A percentile compares a stretch with the other conserved stretches of the same genome.
Evolutionary conservation across 1,139 yeast genomes (phyloP).

Genomic region (Zygoascus sp.): DNA sequence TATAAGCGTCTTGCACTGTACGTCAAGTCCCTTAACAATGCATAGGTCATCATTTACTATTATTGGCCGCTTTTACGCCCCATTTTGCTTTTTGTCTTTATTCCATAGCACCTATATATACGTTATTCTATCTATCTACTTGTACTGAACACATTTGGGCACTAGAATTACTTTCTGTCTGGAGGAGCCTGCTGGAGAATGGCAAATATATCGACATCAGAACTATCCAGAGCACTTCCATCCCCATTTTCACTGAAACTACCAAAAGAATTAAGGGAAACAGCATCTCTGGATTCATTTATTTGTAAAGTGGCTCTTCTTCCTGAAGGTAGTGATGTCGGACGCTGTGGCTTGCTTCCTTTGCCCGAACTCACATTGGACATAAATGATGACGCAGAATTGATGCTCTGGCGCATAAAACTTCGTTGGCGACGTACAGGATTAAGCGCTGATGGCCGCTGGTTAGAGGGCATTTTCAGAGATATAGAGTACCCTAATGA

Average conservation of each 20-base stretch:
- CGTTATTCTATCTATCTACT: neutral
- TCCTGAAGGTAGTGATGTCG: neutral
- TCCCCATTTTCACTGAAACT: neutral
- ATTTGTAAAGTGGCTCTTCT: neutral
- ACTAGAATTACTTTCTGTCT: no score
- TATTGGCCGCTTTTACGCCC: neutral
- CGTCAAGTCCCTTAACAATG: slow-evolving; percentile 8
- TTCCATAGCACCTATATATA: neutral
- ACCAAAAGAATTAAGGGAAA: neutral
- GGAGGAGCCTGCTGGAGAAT: neutral
- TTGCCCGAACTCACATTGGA: no score
- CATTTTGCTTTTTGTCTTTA: neutral
- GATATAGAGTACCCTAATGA: neutral
- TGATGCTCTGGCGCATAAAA: neutral
- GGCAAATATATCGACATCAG: neutral
- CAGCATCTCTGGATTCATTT: neutral
- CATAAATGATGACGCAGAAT: no score
- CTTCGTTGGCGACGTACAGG: neutral
- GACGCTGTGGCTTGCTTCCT: neutral
- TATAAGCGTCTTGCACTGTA: slow-evolving; percentile 26
- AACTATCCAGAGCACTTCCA: neutral
- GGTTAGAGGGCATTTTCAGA: neutral
- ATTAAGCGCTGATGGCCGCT: neutral
- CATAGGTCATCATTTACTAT: neutral
- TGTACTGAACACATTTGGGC: no score